Percentiles rank a stretch among this genome's conserved stretches.
Evolutionary conservation across 1,139 yeast species (phyloP).

Genomic region (Suhomyces guaymorum): DNA sequence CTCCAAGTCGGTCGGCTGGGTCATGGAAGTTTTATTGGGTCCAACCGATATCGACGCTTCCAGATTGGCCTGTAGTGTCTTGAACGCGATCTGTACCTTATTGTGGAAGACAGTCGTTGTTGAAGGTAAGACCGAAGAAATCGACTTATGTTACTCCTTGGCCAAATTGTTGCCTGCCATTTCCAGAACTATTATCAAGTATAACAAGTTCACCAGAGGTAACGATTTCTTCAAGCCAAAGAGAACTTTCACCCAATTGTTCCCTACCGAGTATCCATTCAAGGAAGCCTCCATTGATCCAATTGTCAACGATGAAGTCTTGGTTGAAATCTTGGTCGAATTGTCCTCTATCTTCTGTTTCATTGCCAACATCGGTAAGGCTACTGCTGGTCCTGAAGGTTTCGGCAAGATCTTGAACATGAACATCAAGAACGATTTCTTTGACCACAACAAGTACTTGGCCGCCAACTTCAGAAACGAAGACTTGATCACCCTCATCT

Average conservation of each 20-base stretch:
- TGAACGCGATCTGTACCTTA: constrained; percentile 49
- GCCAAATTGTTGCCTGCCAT: constrained; percentile 54
- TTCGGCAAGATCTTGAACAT: constrained; percentile 29
- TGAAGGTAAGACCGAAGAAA: constrained; percentile 25
- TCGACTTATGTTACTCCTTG: constrained; percentile 45
- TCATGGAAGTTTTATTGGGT: constrained; percentile 57
- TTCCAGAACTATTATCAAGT: constrained; percentile 51
- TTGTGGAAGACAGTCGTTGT: constrained; percentile 36
- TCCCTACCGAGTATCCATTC: constrained; percentile 71
- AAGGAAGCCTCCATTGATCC: constrained; percentile 70
- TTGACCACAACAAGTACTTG: constrained; percentile 34
- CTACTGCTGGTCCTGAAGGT: constrained; percentile 50
- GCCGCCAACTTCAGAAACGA: constrained; percentile 39
- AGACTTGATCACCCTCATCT: constrained; percentile 48
- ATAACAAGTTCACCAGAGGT: constrained; percentile 54
- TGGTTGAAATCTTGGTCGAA: constrained; percentile 76
- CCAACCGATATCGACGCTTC: constrained; percentile 58
- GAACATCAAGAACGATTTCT: constrained; percentile 33
- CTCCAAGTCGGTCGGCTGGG: constrained; percentile 59
- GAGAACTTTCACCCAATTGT: constrained; percentile 64
- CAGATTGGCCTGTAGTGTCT: constrained; percentile 61
- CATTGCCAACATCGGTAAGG: constrained; percentile 54
- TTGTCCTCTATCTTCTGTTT: constrained; percentile 59
- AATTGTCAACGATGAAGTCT: constrained; percentile 64
- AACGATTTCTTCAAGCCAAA: constrained; percentile 56